Evolutionary conservation across 768 basidiomycete genomes (phyloP).

Genomic region (Pleurotus pulmonarius): DNA sequence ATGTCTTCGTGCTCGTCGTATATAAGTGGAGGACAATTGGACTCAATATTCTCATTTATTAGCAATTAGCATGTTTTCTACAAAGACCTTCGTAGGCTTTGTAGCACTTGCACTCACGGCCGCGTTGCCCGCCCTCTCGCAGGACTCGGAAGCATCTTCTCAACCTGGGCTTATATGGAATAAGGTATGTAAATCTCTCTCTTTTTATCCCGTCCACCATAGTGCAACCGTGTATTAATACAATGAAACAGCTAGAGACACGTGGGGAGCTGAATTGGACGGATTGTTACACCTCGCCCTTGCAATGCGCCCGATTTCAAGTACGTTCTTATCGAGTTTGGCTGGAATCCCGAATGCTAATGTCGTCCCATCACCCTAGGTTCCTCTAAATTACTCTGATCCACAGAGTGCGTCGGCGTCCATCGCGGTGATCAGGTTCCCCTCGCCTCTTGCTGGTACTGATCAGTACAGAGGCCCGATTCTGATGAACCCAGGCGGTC

Average conservation of each 20-base stretch:
- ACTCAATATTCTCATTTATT: too few species aligned
- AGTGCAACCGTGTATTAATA: too few species aligned
- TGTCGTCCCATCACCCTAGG: conserved; percentile 21
- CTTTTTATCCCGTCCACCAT: too few species aligned
- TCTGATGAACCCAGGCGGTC: conserved; percentile 44
- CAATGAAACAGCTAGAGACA: neutral
- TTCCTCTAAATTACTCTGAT: conserved; percentile 42
- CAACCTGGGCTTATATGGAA: too few species aligned
- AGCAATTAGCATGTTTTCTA: too few species aligned
- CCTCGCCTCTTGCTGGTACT: conserved; percentile 22
- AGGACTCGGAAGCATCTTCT: too few species aligned
- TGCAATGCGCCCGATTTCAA: conserved; percentile 22
- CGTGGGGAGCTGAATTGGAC: conserved; percentile 21
- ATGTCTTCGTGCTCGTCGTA: too few species aligned
- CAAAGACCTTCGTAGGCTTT: too few species aligned
- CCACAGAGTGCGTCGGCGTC: conserved; percentile 30
- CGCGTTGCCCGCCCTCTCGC: too few species aligned
- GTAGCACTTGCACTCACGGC: too few species aligned
- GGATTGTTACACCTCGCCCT: conserved; percentile 13
- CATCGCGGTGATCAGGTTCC: conserved; percentile 38
- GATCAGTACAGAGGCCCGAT: conserved; percentile 39
- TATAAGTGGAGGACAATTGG: too few species aligned
- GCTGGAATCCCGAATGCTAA: neutral
- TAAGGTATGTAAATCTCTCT: too few species aligned
- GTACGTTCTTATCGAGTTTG: conserved; percentile 7